phyloP scores from a whole-genome alignment of 768 basidiomycete genomes.

The Leccinum ochraceum region DNA sequence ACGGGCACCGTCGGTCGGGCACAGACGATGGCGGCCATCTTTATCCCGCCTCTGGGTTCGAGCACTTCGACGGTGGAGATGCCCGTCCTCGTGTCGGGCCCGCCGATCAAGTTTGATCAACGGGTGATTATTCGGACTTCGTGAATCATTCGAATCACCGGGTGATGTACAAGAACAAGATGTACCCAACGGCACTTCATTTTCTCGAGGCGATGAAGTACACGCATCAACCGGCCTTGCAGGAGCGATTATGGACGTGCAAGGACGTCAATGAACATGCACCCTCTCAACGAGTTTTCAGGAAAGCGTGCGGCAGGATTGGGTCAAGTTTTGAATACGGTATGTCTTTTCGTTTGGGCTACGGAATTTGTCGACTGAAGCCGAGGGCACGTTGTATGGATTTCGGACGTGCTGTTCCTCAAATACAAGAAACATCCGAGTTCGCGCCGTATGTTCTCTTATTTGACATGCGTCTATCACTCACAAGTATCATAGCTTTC shows the following conservation, averaged over 20 bases:
- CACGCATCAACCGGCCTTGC: constrained; percentile 49
- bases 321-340: constrained; percentile 51
- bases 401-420: constrained; percentile 50
- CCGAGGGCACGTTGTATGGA: constrained; percentile 51
- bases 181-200: constrained; percentile 71
- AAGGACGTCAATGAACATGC: constrained; percentile 40
- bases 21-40: constrained; percentile 22
- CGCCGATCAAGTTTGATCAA: constrained; percentile 46
- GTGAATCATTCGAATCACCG: constrained; percentile 67
- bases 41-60: constrained; percentile 21
- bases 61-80: background rate
- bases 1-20: constrained; percentile 18
- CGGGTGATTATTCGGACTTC: constrained; percentile 46
- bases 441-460: constrained; percentile 36
- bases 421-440: constrained; percentile 74
- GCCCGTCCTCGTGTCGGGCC: constrained; percentile 20
- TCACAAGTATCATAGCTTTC: too few species aligned
- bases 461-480: too few species aligned
- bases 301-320: constrained; percentile 51
- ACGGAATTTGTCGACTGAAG: too few species aligned
- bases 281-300: constrained; percentile 33
- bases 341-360: constrained; percentile 32
- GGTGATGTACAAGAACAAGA: constrained; percentile 45
- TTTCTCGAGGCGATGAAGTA: constrained; percentile 77
- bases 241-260: constrained; percentile 54